Conservation (phyloP, 2,329 filamentous ascomycete species). For the Fusarium sp. region DNA sequence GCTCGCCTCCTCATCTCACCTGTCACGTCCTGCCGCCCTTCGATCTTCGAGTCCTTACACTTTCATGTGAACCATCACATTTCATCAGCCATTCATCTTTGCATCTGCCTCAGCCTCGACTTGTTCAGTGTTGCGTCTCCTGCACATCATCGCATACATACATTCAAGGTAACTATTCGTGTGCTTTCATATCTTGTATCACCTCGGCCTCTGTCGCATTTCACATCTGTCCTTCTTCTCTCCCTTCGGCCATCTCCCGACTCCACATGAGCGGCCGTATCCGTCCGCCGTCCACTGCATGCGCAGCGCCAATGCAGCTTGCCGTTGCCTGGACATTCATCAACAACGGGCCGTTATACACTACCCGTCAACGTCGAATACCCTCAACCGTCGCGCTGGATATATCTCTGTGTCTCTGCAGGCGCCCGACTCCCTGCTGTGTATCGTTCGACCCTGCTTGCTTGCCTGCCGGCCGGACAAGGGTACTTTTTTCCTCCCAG, state of each 20-base stretch:
- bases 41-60: background rate
- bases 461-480: conserved; percentile 7
- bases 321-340: background rate
- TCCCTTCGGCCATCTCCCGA: conserved; percentile 1
- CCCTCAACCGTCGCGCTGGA: background rate
- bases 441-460: conserved; percentile 27
- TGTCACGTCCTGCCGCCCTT: background rate
- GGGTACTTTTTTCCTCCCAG: conserved; percentile 18
- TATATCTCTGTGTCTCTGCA: conserved; percentile 6
- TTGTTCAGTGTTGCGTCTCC: background rate
- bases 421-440: conserved; percentile 17
- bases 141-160: background rate
- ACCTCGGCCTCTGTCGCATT: background rate
- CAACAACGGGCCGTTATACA: background rate
- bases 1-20: background rate
- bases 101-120: background rate
- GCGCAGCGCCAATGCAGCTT: background rate
- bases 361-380: background rate
- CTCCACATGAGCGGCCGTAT: conserved; percentile 6
- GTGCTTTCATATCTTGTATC: conserved; percentile 1
- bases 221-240: background rate
- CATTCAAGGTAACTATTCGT: conserved; percentile 2
- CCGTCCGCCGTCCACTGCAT: background rate
- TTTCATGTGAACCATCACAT: conserved; percentile 5
- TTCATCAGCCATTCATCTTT: conserved; percentile 7